Evolutionary conservation across 75 land plant species (phyloP), one percentile per base, ranked within the genome.

Genomic region (Gnetum montanum): DNA sequence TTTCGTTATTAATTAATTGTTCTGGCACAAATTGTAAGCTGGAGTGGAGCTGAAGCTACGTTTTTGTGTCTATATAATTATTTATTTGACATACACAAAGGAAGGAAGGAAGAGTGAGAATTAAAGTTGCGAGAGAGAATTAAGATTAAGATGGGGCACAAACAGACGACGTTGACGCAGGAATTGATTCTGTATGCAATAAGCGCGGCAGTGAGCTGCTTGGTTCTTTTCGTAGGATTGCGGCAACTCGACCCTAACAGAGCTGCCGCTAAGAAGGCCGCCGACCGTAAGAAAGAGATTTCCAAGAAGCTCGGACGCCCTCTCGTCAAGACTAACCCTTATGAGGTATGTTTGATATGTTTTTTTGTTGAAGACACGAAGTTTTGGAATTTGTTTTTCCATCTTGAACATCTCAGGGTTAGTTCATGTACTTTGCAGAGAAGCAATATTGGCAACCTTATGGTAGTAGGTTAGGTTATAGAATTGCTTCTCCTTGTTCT

Each of bases 291-390:
- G 95, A 93, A 85, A 77, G 86, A 88, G 66, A 84, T 93, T 46
- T 68, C 86, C 61, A 93, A 85, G 71, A 95, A 95, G 6, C 73
- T 89, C 6, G 95, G 95, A 22, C 90, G 98, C 0, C 94, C 98
- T 34, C 76, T 88, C 38, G 48, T 88, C 18, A 64, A 93, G 15
- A 93, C 98, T 31, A 85, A 79, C 59, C 77, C 71, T 6, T 93
- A 93, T 62, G 98, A 93, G 98, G 98, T 88, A n/a, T 8, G 2
- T 33, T 48, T 0, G 7, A 2, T 48, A 6, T 26, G 10, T 2
- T 5, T 4, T 46, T 1, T 26, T 12, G 24, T 1, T 48, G 3
- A 1, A 6, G 4, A 25, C 27, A 25, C 2, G 49, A n/a, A n/a
- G n/a, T n/a, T n/a, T n/a, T n/a, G n/a, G n/a, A n/a, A n/a, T n/a